Evolutionary conservation across 768 basidiomycete species (phyloP), one percentile per base, ranked within the genome.

Genomic region (Pholiota conissans): DNA sequence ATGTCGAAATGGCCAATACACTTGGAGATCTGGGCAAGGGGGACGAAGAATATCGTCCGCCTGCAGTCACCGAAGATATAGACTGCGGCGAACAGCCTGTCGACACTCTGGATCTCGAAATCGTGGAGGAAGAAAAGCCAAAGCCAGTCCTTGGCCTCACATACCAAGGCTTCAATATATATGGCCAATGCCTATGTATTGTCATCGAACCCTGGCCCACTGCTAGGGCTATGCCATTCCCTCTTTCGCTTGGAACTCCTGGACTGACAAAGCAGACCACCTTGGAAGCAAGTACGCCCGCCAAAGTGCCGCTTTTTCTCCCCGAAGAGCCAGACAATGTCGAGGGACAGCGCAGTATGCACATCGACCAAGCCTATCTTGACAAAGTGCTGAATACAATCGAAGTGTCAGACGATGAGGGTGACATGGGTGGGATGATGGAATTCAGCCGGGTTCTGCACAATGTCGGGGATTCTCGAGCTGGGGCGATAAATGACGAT

Each of bases 131-230:
- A 51, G 87, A 87, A 62, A 92, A 93, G 63, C 89, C 87, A 11
- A 90, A 92, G 65, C 86, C 89, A 5, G 61, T 79, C 28, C 73
- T 92, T 30, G 79, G 82, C 54, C 78, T 93, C 32, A 80, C 70
- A 53, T 93, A 90, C 61, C 80, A 82, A 63, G 87, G 89, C 11
- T 91, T 91, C 69, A 78, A 73, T 52, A 85, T 92, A 48, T 81
- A 83, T 56, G 87, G 85, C 0, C 82, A 84, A 53, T 91, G 89
- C 68, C 79, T 94, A 16, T 91, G 89, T 66, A 79, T 94, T 32
- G 87, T 94, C 22, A 85, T 93, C 14, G 92, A 94, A 67, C 93
- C 92, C 14, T 91, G 85, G 79, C 87, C 89, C 3, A 73, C 82
- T 13, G 66, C 84, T 34, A 80, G 76, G 54, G 52, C 60, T 14